phyloP scores from a whole-genome alignment of 306 rosid genomes.

The Begonia loranthoides region DNA sequence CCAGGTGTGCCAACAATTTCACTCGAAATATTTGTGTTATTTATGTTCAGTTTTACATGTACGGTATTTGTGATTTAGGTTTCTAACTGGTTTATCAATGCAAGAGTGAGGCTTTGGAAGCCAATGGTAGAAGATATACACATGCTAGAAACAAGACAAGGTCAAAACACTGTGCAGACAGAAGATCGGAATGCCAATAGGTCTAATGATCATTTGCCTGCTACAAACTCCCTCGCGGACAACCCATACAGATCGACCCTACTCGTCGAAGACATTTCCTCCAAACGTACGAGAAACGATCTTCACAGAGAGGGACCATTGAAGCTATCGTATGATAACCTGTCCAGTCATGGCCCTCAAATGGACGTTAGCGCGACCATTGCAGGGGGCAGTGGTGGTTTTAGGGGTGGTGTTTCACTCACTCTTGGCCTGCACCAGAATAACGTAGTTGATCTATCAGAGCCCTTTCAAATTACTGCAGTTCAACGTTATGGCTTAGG shows the following conservation, averaged over 20 bases:
- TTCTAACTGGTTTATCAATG: conserved; percentile 91
- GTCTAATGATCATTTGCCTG: conserved; percentile 25
- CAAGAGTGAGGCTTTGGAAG: conserved; percentile 93
- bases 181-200: background rate
- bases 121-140: conserved; percentile 98
- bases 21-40: too few relatives aligned
- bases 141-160: conserved; percentile 63
- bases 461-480: conserved; percentile 52
- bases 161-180: conserved; percentile 30
- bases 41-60: too few relatives aligned
- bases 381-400: conserved; percentile 9
- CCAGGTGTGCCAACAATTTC: conserved; percentile 28
- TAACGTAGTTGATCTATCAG: conserved; percentile 49
- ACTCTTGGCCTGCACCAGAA: conserved; percentile 91
- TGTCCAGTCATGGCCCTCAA: conserved; percentile 29
- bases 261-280: background rate
- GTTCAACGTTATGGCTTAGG: conserved; percentile 19
- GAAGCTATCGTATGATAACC: conserved; percentile 23
- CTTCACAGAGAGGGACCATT: conserved; percentile 21
- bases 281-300: conserved; percentile 24
- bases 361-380: conserved; percentile 33
- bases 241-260: conserved; percentile 25
- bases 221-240: conserved; percentile 30
- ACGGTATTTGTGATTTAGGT: conserved; percentile 22
- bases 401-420: conserved; percentile 44